Percentiles rank a stretch among this genome's conserved stretches.
Conservation (phyloP, 2,329 filamentous ascomycete species). For the Fusarium nematophilum region DNA sequence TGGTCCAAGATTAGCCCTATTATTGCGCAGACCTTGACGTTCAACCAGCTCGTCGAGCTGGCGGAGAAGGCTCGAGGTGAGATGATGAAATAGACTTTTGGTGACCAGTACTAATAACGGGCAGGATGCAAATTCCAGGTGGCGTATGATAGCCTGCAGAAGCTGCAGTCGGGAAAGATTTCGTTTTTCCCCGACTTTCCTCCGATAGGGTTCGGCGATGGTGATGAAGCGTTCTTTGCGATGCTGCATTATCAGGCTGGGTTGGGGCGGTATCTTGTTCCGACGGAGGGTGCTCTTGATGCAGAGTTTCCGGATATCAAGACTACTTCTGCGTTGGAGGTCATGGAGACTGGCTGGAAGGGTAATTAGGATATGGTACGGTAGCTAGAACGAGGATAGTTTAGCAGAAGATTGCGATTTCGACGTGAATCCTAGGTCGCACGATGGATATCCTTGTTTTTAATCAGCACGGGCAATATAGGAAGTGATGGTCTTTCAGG, state of each 20-base stretch:
- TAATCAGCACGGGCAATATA: too few relatives aligned
- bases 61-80: conserved; percentile 31
- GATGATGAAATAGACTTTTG: fast-evolving
- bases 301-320: conserved; percentile 26
- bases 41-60: conserved; percentile 18
- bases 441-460: too few relatives aligned
- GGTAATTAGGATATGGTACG: neutral
- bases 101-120: neutral
- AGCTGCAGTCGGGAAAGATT: conserved; percentile 38
- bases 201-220: conserved; percentile 21
- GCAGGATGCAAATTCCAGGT: conserved; percentile 29
- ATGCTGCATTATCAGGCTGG: conserved; percentile 34
- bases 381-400: too few relatives aligned
- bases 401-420: too few relatives aligned
- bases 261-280: conserved; percentile 20
- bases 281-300: conserved; percentile 11
- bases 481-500: too few relatives aligned
- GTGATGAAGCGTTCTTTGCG: conserved; percentile 35
- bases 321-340: conserved; percentile 19
- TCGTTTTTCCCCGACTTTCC: conserved; percentile 39
- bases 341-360: conserved; percentile 36
- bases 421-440: too few relatives aligned
- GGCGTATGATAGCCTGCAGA: conserved; percentile 31
- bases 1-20: conserved; percentile 29
- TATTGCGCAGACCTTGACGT: conserved; percentile 14